phyloP scores from a whole-genome alignment of 2,329 filamentous ascomycete genomes.

The Cladosporium colombiae region DNA sequence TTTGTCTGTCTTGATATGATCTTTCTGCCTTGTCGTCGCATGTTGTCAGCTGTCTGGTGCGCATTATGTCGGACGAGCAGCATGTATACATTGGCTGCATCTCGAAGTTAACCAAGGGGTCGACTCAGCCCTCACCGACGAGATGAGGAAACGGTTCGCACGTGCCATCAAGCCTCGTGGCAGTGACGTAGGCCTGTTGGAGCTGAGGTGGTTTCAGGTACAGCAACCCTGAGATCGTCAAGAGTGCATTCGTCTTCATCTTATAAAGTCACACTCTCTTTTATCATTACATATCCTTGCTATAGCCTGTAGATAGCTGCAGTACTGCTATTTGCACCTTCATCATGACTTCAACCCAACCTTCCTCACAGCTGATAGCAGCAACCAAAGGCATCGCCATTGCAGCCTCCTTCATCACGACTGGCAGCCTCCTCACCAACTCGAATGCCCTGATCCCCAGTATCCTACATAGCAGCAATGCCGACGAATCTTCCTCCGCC shows the following conservation, averaged over 20 bases:
- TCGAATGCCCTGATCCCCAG: conserved; percentile 48
- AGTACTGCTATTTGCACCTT: background rate
- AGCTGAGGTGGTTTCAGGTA: conserved; percentile 3
- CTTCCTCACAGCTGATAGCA: conserved; percentile 15
- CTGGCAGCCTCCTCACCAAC: conserved; percentile 62
- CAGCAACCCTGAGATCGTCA: background rate
- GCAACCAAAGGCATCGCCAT: conserved; percentile 43
- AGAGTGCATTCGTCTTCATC: background rate
- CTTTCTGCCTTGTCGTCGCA: background rate
- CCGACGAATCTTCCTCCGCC: conserved; percentile 20
- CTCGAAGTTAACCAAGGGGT: background rate
- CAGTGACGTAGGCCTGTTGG: background rate
- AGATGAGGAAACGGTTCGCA: background rate
- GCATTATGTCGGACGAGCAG: background rate
- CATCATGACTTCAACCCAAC: conserved; percentile 11
- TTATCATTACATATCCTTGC: background rate
- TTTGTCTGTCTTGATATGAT: background rate
- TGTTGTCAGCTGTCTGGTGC: background rate
- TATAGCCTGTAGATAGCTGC: background rate
- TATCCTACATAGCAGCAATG: conserved; percentile 18
- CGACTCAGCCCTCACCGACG: background rate
- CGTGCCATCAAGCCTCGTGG: conserved; percentile 3
- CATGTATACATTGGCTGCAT: background rate
- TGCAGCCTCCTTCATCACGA: conserved; percentile 59
- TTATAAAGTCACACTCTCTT: background rate